phyloP scores from a whole-genome alignment of 345 rosid species.

The Brassica napus region DNA sequence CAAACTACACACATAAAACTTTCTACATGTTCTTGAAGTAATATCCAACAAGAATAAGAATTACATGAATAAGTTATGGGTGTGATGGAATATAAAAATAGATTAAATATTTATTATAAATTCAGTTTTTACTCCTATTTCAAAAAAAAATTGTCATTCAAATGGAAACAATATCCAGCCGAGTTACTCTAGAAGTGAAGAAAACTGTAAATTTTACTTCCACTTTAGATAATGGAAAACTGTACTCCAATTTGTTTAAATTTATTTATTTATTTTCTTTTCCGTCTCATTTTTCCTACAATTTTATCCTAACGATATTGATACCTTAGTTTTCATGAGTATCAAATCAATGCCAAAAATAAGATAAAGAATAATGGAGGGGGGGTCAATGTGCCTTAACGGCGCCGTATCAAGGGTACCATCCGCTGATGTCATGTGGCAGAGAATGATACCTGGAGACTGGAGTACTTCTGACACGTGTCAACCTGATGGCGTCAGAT shows the following conservation, averaged over 20 bases:
- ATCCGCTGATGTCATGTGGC: conserved; percentile 39
- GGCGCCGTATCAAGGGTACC: conserved; percentile 40
- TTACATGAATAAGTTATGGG: not conserved
- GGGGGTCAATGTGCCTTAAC: conserved; percentile 4
- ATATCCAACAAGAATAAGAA: not conserved
- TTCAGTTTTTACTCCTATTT: not conserved
- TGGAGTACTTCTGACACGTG: conserved; percentile 20
- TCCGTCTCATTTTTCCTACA: not conserved
- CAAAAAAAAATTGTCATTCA: not conserved
- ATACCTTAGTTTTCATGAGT: not conserved
- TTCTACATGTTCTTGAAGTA: not conserved
- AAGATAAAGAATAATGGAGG: not conserved
- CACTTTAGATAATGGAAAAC: not conserved
- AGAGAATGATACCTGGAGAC: conserved; percentile 35
- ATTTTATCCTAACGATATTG: not conserved
- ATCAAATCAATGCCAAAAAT: not conserved
- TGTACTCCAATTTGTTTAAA: not conserved
- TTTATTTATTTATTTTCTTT: not conserved
- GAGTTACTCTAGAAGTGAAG: not conserved
- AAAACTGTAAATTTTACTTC: not conserved
- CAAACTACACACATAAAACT: not conserved
- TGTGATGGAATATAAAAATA: not conserved
- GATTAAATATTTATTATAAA: not conserved
- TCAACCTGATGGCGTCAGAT: not conserved
- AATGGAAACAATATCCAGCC: not conserved